Base-by-base conservation (phyloP, 768 basidiomycete genomes). In the Mycena belliarum region DNA sequence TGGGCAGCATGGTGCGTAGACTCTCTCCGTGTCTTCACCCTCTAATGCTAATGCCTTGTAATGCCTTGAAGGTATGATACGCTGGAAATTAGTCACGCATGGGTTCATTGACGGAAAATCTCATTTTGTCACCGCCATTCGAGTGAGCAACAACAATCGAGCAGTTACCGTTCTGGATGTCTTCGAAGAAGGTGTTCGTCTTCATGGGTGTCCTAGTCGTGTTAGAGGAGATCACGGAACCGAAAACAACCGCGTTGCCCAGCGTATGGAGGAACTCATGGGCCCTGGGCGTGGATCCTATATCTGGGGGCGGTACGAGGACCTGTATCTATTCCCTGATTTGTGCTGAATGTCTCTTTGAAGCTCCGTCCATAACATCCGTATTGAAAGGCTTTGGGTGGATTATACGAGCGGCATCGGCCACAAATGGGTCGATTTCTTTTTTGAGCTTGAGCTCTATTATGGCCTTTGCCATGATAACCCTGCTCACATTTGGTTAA, bases 301-400 rank as follows among this genome's bases (percentile, higher is more conserved):
- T 49, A 75, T 76, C 18, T 76, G 67, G 68, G 76, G 74, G 21
- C 43, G 65, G 72, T 75, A 56, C 7, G 51, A 33, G 10, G 3
- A 1, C 24, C 28, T 16, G 18, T 6, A 12, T 6, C 41, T 16
- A 9, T 14, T 3, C n/a, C n/a, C n/a, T n/a, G n/a, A 43, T 43
- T 9, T 6, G n/a, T 43, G 24, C 11, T 20, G n/a, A 4, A 37
- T 29, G 32, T 35, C 6, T 25, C 37, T 16, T 49, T 75, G 74
- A 37, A 73, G 71, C n/a, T n/a, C n/a, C 63, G 72, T 78, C 5
- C 75, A 78, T 52, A 79, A 77, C 45, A 73, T 68, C 15, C 64
- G 73, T 0, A 74, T 77, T 29, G 73, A 79, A 47, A 56, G 71
- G 1, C 61, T 78, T 1, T 78, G 77, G 75, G 60, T 65, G 21